Evolutionary conservation across 208 protist genomes (phyloP).

Genomic region (Leishmania martiniquensis): DNA sequence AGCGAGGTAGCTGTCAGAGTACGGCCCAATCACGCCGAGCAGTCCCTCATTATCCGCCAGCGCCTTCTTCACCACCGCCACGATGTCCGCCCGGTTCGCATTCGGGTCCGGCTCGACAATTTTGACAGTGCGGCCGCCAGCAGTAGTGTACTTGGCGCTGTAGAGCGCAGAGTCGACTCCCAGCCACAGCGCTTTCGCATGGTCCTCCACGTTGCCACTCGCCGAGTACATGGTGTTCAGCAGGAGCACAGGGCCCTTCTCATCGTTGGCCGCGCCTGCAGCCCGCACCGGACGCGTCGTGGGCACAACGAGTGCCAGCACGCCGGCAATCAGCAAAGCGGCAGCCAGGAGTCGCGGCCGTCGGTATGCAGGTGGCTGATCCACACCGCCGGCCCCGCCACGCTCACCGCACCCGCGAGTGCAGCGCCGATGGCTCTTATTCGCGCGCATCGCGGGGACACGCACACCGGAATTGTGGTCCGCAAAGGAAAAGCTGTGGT

Average conservation of each 20-base stretch:
- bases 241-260: constrained; percentile 18
- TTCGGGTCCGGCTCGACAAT: constrained; percentile 9
- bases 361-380: no score
- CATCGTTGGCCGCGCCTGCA: neutral
- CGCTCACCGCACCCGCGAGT: no score
- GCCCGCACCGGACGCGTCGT: neutral
- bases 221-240: constrained; percentile 21
- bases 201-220: neutral
- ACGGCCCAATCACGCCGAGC: constrained; percentile 19
- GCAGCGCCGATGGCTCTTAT: no score
- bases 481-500: no score
- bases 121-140: constrained; percentile 15
- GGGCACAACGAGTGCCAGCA: neutral
- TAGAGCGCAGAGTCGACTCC: constrained; percentile 32
- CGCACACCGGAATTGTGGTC: no score
- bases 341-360: neutral
- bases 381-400: no score
- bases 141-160: constrained; percentile 13
- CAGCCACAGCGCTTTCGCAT: constrained; percentile 19
- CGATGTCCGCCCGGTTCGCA: constrained; percentile 1
- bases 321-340: neutral
- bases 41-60: constrained; percentile 15
- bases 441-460: no score
- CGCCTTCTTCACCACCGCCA: constrained; percentile 8
- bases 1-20: constrained; percentile 1